Evolutionary conservation across 2,329 filamentous ascomycete genomes (phyloP), one percentile per base, ranked within the genome.

Genomic region (Sporothrix humicola): DNA sequence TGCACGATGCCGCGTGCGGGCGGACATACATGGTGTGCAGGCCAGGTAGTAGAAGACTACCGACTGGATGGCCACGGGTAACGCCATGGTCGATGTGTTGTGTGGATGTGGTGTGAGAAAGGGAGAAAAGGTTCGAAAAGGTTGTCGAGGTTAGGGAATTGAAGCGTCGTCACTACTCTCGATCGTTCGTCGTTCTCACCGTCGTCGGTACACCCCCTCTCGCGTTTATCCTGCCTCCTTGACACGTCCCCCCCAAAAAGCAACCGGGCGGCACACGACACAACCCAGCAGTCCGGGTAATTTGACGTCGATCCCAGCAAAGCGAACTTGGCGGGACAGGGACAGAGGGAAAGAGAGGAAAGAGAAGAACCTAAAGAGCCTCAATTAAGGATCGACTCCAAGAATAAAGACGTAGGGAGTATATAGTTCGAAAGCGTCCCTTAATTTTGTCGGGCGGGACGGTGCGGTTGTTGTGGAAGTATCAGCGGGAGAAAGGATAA

Each of bases 41-140:
- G 92, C 92, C 74, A 92, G 84, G 77, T 93, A 86, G 84, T 93
- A 94, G 85, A 94, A 95, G 80, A 93, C 84, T 77, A 91, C 91
- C 71, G 92, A 94, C 81, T 93, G 93, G 46, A 93, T 84, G 78
- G 89, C 89, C 74, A 88, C 85, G 73, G 84, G 83, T 76, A 90
- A 83, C 74, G 86, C 86, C 86, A 87, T 88, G 72, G 63, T 13
- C n/a, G 48, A 10, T 20, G 61, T 63, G 63, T 20, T 56, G 50
- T 50, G 52, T 12, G 4, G 8, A 12, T 31, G 17, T 31, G 42
- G 6, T 23, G n/a, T n/a, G n/a, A n/a, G n/a, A 17, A n/a, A 12
- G 31, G n/a, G 17, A 15, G n/a, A 20, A 13, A 50, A 15, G 23
- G 61, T 17, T 26, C n/a, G 12, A 7, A 17, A 46, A 26, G 23